Conservation (phyloP, 2,329 filamentous ascomycete genomes). For the Macrophomina tecta region DNA sequence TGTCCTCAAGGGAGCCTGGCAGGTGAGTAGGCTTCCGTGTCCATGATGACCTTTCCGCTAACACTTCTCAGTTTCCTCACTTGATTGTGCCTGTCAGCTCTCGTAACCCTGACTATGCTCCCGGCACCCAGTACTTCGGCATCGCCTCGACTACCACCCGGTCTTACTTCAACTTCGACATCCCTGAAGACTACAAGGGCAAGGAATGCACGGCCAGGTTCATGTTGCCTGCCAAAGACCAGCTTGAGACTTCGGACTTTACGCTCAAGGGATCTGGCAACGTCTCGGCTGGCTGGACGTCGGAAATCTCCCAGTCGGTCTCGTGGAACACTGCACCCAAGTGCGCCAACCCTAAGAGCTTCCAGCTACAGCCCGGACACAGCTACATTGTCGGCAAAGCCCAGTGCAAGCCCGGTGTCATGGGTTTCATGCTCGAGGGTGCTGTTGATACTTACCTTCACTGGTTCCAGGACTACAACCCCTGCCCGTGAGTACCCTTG, state of each 20-base stretch:
- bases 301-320: constrained; percentile 26
- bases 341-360: constrained; percentile 28
- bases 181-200: constrained; percentile 46
- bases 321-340: constrained; percentile 29
- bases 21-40: background rate
- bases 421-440: constrained; percentile 36
- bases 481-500: constrained; percentile 18
- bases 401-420: constrained; percentile 36
- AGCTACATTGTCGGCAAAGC: constrained; percentile 34
- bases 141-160: constrained; percentile 46
- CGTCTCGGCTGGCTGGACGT: constrained; percentile 39
- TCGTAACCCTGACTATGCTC: constrained; percentile 44
- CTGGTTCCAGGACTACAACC: constrained; percentile 28
- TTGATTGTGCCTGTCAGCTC: constrained; percentile 47
- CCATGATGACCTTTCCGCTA: background rate
- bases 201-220: constrained; percentile 57
- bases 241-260: constrained; percentile 45
- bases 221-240: constrained; percentile 47
- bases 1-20: constrained; percentile 1
- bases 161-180: constrained; percentile 55
- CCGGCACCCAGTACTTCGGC: constrained; percentile 49
- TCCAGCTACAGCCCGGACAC: constrained; percentile 32
- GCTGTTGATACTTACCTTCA: background rate
- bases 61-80: constrained; percentile 38
- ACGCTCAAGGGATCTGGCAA: constrained; percentile 47